These are phyloP conservation scores for Pythium utonaiense DNA, from an alignment of 352 stramenopile genomes.

Conservation along the genomic window DNA sequence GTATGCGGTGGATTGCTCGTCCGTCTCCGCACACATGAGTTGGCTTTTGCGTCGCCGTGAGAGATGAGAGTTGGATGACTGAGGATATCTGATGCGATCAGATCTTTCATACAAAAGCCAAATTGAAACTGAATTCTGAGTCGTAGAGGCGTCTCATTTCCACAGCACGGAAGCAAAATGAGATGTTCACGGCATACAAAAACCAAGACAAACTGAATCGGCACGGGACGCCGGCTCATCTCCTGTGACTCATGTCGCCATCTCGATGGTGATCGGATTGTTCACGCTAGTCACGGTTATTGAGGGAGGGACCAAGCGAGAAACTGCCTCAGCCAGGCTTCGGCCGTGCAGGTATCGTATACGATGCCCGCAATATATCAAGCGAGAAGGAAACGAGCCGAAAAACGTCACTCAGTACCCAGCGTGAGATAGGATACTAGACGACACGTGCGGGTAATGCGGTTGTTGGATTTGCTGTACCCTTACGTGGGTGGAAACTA, in stretches of 20 bases:
- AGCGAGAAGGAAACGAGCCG: too few relatives aligned
- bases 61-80: background rate
- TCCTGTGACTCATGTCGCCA: background rate
- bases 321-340: too few relatives aligned
- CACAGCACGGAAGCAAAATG: background rate
- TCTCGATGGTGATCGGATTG: background rate
- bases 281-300: too few relatives aligned
- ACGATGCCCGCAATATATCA: too few relatives aligned
- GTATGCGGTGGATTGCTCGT: background rate
- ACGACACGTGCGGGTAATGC: too few relatives aligned
- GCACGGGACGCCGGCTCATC: too few relatives aligned
- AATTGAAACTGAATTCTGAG: background rate
- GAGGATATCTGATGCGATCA: background rate
- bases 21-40: background rate
- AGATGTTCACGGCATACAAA: conserved; percentile 1
- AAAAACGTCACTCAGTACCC: too few relatives aligned
- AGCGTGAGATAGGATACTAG: too few relatives aligned
- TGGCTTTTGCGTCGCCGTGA: background rate
- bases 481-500: background rate
- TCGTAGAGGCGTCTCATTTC: background rate
- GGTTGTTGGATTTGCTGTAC: too few relatives aligned
- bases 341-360: too few relatives aligned
- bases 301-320: too few relatives aligned
- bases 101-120: background rate
- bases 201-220: conserved; percentile 1